Evolutionary conservation across 768 basidiomycete genomes (phyloP).

Genomic region (Mycena alexandri): DNA sequence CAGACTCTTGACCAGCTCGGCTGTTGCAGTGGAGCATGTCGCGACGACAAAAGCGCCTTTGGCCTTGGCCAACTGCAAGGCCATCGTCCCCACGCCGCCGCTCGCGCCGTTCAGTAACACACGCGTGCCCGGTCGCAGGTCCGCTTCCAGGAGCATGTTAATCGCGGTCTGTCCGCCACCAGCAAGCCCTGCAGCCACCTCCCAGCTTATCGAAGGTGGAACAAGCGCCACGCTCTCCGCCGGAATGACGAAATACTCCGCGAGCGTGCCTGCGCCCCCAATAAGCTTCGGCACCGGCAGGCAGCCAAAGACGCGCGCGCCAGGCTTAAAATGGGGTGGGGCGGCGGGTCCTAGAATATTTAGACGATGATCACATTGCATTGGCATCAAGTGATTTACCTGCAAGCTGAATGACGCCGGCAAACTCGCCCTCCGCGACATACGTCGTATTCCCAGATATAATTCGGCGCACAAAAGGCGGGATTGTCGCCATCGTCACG

Average conservation of each 20-base stretch:
- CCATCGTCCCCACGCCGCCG: no score
- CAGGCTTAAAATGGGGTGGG: constrained; percentile 20
- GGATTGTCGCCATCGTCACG: no score
- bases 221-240: constrained; percentile 28
- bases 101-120: no score
- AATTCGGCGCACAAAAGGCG: no score
- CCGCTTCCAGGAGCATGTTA: constrained; percentile 23
- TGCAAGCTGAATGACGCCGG: constrained; percentile 33
- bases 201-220: constrained; percentile 23
- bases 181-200: constrained; percentile 25
- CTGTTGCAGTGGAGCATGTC: constrained; percentile 26
- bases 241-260: constrained; percentile 30
- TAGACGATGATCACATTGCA: no score
- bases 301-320: constrained; percentile 33
- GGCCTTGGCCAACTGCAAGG: neutral
- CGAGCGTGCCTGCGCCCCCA: constrained; percentile 27
- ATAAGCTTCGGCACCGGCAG: constrained; percentile 26
- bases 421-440: constrained; percentile 36
- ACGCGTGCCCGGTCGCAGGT: constrained; percentile 16
- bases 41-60: no score
- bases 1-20: constrained; percentile 21
- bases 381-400: neutral
- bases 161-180: constrained; percentile 31
- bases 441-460: constrained; percentile 30
- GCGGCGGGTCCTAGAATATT: constrained; percentile 10